Conservation (phyloP, 805 yeast species). For the Zygoascus bituminiphila region DNA sequence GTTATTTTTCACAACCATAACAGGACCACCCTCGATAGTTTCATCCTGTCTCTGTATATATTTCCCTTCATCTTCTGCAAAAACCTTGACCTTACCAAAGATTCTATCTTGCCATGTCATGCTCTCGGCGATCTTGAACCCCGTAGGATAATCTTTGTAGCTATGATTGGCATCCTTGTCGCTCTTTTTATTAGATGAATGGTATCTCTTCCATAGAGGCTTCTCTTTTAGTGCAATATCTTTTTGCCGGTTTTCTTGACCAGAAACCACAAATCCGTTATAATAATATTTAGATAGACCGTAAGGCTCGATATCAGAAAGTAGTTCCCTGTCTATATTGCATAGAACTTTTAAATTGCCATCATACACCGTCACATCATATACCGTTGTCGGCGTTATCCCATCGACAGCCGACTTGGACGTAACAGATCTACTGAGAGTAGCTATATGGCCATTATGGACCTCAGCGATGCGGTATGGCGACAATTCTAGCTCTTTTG, state of each 20-base stretch:
- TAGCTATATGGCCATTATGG: not conserved
- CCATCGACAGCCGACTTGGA: not conserved
- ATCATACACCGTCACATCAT: not conserved
- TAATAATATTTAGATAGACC: not conserved
- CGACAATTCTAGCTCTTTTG: not conserved
- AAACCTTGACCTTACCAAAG: not conserved
- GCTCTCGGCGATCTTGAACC: not conserved
- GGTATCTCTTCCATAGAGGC: not conserved
- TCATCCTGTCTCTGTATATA: not conserved
- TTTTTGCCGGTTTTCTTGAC: not conserved
- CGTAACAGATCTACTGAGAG: not conserved
- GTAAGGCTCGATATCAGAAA: not conserved
- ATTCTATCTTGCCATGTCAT: not conserved
- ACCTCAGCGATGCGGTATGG: not conserved
- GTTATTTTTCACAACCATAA: not conserved
- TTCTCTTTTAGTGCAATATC: not conserved
- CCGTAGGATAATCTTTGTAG: not conserved
- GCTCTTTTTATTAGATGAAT: not conserved
- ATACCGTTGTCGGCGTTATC: not conserved
- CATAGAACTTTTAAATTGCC: not conserved
- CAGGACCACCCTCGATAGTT: not conserved
- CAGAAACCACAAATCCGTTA: not conserved
- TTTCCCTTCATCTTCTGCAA: not conserved
- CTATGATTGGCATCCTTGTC: not conserved
- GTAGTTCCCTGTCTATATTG: not conserved